Percentiles rank a stretch among this genome's conserved stretches.
Conservation (phyloP, 2,329 filamentous ascomycete species). For the Capronia epimyces region DNA sequence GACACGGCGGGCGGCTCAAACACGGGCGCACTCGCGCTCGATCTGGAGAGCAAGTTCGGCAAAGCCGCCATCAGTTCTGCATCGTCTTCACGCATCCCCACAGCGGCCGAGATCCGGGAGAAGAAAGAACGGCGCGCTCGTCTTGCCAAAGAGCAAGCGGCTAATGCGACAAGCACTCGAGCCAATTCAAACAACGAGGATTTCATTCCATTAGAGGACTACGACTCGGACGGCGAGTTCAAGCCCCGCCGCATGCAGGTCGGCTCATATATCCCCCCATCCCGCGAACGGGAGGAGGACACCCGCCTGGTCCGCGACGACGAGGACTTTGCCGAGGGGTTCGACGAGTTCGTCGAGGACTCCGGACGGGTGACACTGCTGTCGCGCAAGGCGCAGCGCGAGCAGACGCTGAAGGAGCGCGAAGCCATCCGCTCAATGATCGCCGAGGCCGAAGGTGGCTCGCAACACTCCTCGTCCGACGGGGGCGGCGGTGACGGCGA, state of each 20-base stretch:
- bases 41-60: constrained; percentile 47
- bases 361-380: constrained; percentile 69
- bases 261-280: constrained; percentile 21
- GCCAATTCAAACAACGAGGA: constrained; percentile 32
- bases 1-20: not conserved
- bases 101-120: constrained; percentile 77
- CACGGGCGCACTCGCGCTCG: constrained; percentile 30
- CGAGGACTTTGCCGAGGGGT: constrained; percentile 88
- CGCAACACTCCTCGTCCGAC: not conserved
- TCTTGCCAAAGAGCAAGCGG: constrained; percentile 60
- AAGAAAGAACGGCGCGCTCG: constrained; percentile 86
- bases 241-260: constrained; percentile 32
- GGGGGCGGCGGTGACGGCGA: not conserved
- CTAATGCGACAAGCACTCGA: constrained; percentile 1
- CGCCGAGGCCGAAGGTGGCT: constrained; percentile 58
- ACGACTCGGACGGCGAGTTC: constrained; percentile 29
- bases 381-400: constrained; percentile 58
- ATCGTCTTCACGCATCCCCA: constrained; percentile 56
- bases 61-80: constrained; percentile 37
- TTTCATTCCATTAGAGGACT: constrained; percentile 40
- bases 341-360: constrained; percentile 85
- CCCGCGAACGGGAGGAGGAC: constrained; percentile 55
- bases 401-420: constrained; percentile 37
- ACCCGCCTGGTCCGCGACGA: constrained; percentile 76
- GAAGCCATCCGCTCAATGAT: constrained; percentile 81